Evolutionary conservation across 2,329 filamentous ascomycete species (phyloP).

Genomic region (Ophiostoma piceae): DNA sequence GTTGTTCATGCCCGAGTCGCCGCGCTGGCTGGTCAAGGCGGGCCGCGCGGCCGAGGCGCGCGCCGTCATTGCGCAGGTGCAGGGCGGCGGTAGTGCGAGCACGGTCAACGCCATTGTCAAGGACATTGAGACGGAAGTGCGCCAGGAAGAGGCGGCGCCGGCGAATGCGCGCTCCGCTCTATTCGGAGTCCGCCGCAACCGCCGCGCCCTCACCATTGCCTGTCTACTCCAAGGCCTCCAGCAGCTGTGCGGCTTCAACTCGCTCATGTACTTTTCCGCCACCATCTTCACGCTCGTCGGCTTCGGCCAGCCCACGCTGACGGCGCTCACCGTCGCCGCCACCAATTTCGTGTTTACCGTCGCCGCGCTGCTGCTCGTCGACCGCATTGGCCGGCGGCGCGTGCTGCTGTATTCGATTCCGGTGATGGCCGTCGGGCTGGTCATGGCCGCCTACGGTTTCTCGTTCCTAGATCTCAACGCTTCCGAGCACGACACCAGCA

Average conservation of each 20-base stretch:
- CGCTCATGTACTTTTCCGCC: conserved; percentile 85
- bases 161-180: conserved; percentile 33
- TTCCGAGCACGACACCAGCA: no score
- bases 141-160: conserved; percentile 58
- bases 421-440: conserved; percentile 70
- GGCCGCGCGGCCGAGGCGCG: conserved; percentile 59
- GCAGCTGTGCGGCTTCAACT: conserved; percentile 86
- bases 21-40: conserved; percentile 74
- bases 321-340: conserved; percentile 68
- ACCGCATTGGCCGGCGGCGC: conserved; percentile 69
- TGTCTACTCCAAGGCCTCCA: conserved; percentile 83
- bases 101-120: conserved; percentile 50
- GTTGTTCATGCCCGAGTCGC: conserved; percentile 76
- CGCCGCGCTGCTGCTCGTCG: conserved; percentile 70
- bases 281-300: conserved; percentile 74
- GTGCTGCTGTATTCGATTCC: conserved; percentile 81
- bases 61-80: conserved; percentile 61
- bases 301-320: conserved; percentile 72
- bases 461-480: conserved; percentile 49
- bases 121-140: conserved; percentile 68
- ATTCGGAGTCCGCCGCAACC: conserved; percentile 55
- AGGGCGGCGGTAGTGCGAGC: conserved; percentile 37
- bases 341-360: conserved; percentile 79
- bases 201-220: conserved; percentile 74
- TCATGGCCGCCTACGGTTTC: conserved; percentile 69